Conservation (phyloP, 306 rosid species). For the Spatholobus suberectus region DNA sequence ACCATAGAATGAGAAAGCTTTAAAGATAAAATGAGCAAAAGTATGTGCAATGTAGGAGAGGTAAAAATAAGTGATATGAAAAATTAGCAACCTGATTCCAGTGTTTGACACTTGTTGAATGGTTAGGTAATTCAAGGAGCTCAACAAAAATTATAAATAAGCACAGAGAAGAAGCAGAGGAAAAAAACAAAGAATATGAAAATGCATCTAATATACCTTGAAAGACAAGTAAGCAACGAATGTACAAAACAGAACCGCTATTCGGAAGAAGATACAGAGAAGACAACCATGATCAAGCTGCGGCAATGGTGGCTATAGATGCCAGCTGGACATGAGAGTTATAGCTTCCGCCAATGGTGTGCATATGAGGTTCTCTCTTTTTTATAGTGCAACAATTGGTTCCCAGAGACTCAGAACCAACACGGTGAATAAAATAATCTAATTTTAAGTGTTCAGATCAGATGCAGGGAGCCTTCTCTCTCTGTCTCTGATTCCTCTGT, state of each 20-base stretch:
- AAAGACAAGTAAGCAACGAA: not conserved
- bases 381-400: not conserved
- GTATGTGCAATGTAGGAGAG: too few relatives aligned
- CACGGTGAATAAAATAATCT: not conserved
- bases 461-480: not conserved
- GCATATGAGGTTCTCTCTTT: not conserved
- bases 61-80: not conserved
- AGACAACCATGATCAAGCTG: not conserved
- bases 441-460: constrained; percentile 24
- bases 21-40: not conserved
- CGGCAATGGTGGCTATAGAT: not conserved
- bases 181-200: not conserved
- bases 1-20: not conserved
- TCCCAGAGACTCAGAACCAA: not conserved
- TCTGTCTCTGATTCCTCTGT: constrained; percentile 7
- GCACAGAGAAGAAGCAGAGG: not conserved
- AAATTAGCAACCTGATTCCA: not conserved
- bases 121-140: not conserved
- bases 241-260: not conserved
- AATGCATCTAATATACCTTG: not conserved
- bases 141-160: not conserved
- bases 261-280: not conserved
- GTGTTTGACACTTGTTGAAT: too few relatives aligned
- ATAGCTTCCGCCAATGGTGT: not conserved
- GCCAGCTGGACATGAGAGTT: not conserved